Percentiles rank a stretch among this genome's conserved stretches.
Conservation (phyloP, 805 yeast species). For the Saccharomycopsis malanga region DNA sequence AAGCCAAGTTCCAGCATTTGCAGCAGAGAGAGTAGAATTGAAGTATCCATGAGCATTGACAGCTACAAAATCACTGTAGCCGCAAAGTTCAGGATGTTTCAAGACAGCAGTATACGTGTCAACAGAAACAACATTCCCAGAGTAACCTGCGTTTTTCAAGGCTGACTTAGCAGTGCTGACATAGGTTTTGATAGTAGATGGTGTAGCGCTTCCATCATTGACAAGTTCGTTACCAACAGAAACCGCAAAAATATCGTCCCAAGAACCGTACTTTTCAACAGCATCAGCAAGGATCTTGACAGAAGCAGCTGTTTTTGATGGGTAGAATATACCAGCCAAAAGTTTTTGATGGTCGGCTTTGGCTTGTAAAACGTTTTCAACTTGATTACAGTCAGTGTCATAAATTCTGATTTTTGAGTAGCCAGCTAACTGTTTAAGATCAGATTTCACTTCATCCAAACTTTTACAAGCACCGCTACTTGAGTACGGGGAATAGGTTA, state of each 20-base stretch:
- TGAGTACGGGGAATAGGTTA: constrained; percentile 71
- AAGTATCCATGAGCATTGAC: constrained; percentile 59
- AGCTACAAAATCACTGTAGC: constrained; percentile 48
- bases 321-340: constrained; percentile 53
- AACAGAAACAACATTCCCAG: constrained; percentile 49
- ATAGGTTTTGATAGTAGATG: constrained; percentile 37
- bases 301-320: constrained; percentile 40
- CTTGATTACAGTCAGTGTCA: constrained; percentile 69
- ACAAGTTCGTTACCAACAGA: constrained; percentile 56
- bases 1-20: constrained; percentile 48
- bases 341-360: constrained; percentile 50
- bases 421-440: constrained; percentile 43
- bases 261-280: constrained; percentile 31
- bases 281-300: constrained; percentile 31
- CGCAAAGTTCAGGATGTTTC: constrained; percentile 41
- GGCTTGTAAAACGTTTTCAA: constrained; percentile 50
- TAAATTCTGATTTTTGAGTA: constrained; percentile 64
- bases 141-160: constrained; percentile 36
- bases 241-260: constrained; percentile 60
- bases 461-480: constrained; percentile 63
- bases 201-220: constrained; percentile 40
- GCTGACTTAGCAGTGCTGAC: constrained; percentile 38
- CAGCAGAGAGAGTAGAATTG: constrained; percentile 47
- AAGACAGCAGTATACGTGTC: constrained; percentile 52
- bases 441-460: constrained; percentile 45